Conservation (phyloP, 768 basidiomycete genomes). For the Goffeauzyma gilvescens region DNA sequence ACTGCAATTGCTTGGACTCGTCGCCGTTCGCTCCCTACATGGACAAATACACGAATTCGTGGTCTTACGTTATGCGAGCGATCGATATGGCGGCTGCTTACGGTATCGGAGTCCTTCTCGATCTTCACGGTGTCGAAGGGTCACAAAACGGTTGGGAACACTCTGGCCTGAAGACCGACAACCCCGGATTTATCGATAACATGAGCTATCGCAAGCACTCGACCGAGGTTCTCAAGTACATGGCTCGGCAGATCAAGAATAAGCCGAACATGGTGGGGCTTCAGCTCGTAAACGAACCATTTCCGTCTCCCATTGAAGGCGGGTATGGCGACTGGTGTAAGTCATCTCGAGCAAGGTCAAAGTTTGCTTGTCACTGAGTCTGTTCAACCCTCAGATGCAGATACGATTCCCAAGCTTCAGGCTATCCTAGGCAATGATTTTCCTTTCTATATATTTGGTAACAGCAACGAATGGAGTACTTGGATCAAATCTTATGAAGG, state of each 20-base stretch:
- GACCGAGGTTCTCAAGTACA: slow-evolving; percentile 35
- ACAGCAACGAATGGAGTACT: neutral
- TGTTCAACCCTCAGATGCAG: neutral
- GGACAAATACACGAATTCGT: slow-evolving; percentile 22
- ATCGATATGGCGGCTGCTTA: slow-evolving; percentile 29
- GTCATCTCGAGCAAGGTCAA: neutral
- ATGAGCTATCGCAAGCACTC: slow-evolving; percentile 34
- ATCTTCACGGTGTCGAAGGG: slow-evolving; percentile 19
- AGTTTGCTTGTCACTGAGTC: neutral
- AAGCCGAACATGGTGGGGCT: slow-evolving; percentile 30
- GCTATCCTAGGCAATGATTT: slow-evolving; percentile 4
- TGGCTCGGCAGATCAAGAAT: slow-evolving; percentile 25
- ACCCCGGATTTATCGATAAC: slow-evolving; percentile 33
- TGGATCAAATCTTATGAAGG: neutral
- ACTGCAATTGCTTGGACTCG: slow-evolving; percentile 16
- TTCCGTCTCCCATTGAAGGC: neutral
- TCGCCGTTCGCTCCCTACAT: slow-evolving; percentile 23
- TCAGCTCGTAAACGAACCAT: slow-evolving; percentile 28
- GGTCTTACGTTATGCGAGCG: slow-evolving; percentile 24
- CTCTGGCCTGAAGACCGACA: slow-evolving; percentile 20
- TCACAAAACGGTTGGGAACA: slow-evolving; percentile 15
- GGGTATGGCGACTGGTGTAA: neutral
- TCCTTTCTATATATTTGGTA: slow-evolving; percentile 7
- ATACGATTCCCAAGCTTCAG: neutral
- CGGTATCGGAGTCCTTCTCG: slow-evolving; percentile 26